Conservation (phyloP, 805 yeast genomes). For the Saccharomyces kudriavzevii region DNA sequence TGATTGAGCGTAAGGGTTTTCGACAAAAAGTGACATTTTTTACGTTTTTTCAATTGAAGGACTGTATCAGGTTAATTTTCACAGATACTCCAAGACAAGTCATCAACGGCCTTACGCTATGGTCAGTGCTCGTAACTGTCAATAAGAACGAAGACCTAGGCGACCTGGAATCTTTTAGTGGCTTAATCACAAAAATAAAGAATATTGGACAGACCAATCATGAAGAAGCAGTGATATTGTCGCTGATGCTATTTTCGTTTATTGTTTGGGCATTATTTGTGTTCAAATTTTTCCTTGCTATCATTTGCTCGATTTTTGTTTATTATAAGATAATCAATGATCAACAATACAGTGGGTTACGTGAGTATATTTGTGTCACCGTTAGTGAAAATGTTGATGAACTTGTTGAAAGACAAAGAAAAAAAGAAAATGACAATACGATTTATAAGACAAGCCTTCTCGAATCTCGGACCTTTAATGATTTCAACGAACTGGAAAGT, state of each 20-base stretch:
- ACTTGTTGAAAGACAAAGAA: conserved; percentile 23
- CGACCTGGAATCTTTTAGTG: conserved; percentile 22
- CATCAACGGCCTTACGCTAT: conserved; percentile 66
- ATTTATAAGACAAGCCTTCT: conserved; percentile 2
- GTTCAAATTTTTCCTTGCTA: conserved; percentile 45
- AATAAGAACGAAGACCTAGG: conserved; percentile 24
- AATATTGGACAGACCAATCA: conserved; percentile 53
- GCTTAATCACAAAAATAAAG: conserved; percentile 39
- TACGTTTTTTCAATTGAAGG: conserved; percentile 56
- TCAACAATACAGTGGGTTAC: conserved; percentile 37
- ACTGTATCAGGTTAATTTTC: conserved; percentile 51
- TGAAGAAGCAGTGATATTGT: conserved; percentile 60
- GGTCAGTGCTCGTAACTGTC: conserved; percentile 37
- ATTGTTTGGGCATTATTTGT: conserved; percentile 66
- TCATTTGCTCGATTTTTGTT: conserved; percentile 45
- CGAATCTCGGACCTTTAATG: neutral
- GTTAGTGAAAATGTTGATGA: conserved; percentile 50
- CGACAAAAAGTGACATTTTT: conserved; percentile 63
- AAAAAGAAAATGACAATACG: conserved; percentile 1
- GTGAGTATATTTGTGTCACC: conserved; percentile 52
- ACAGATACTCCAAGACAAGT: conserved; percentile 88
- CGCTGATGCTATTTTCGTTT: conserved; percentile 70
- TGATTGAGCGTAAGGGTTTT: conserved; percentile 55
- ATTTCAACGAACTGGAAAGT: neutral
- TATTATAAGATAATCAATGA: conserved; percentile 37